These are phyloP conservation scores for Scenedesmus sp. DNA, from an alignment of 163 green algal species.

Conservation along the genomic window DNA sequence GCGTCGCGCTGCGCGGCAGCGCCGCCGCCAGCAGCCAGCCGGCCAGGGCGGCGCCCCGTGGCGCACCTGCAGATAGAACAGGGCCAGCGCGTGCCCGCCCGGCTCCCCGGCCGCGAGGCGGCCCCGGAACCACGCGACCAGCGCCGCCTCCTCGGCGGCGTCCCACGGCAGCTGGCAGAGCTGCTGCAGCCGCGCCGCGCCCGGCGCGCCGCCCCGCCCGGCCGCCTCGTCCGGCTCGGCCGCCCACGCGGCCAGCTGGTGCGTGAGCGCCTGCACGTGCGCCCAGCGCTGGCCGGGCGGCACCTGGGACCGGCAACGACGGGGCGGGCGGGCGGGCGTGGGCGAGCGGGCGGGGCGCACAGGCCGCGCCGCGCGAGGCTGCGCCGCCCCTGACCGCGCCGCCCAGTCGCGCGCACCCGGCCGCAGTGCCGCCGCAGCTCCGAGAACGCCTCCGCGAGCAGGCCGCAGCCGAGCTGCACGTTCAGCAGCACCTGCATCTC, in stretches of 20 bases:
- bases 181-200: constrained; percentile 21
- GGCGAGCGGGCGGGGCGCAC: no score
- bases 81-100: constrained; percentile 12
- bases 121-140: not conserved
- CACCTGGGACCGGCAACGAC: no score
- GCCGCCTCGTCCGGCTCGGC: not conserved
- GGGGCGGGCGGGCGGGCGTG: no score
- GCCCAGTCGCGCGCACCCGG: constrained; percentile 15
- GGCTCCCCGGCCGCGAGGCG: not conserved
- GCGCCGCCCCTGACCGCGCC: no score
- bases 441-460: constrained; percentile 38
- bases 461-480: constrained; percentile 31
- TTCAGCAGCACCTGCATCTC: constrained; percentile 35
- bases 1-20: no score
- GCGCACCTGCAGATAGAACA: constrained; percentile 35
- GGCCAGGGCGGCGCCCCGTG: no score
- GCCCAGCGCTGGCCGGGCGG: not conserved
- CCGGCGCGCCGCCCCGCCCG: not conserved
- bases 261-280: constrained; percentile 9
- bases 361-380: no score
- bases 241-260: constrained; percentile 8
- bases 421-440: constrained; percentile 29
- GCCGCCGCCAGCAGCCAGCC: no score
- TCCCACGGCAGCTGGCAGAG: constrained; percentile 25
- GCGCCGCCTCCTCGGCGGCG: constrained; percentile 5